These are phyloP conservation scores for Nemophila menziesii DNA, from an alignment of 257 asterid genomes.

Conservation along the genomic window DNA sequence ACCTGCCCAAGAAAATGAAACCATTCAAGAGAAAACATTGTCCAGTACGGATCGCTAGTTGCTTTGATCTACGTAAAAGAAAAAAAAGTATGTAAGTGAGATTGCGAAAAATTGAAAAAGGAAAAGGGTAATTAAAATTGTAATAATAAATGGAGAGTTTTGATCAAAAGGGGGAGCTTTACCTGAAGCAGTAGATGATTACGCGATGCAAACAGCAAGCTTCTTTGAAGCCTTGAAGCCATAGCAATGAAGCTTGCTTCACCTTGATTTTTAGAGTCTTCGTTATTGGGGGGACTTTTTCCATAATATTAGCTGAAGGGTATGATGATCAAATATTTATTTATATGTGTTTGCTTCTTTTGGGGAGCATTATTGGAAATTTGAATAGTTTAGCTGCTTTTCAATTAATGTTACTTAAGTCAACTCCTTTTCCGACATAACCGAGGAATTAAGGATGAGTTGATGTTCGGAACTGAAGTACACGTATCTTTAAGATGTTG, in stretches of 20 bases:
- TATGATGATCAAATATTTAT: too few relatives aligned
- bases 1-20: conserved; percentile 86
- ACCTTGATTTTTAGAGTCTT: conserved; percentile 24
- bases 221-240: conserved; percentile 83
- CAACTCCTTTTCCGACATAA: too few relatives aligned
- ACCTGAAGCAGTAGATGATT: conserved; percentile 63
- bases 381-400: too few relatives aligned
- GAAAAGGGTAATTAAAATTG: not conserved
- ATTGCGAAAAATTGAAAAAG: not conserved
- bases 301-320: conserved; percentile 13
- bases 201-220: conserved; percentile 95
- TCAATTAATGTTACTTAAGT: too few relatives aligned
- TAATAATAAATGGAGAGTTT: too few relatives aligned
- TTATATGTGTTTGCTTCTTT: too few relatives aligned
- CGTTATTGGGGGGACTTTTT: conserved; percentile 17
- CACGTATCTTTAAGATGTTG: too few relatives aligned
- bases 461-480: too few relatives aligned
- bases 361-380: too few relatives aligned
- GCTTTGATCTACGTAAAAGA: conserved; percentile 47
- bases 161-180: not conserved
- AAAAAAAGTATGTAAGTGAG: conserved; percentile 1
- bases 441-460: too few relatives aligned
- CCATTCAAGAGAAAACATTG: conserved; percentile 94
- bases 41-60: conserved; percentile 78
- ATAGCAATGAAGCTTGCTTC: conserved; percentile 52